Evolutionary conservation across 192 early-diverging fungal species (phyloP), one percentile per base, ranked within the genome.

Genomic region (Coemansia sp.): DNA sequence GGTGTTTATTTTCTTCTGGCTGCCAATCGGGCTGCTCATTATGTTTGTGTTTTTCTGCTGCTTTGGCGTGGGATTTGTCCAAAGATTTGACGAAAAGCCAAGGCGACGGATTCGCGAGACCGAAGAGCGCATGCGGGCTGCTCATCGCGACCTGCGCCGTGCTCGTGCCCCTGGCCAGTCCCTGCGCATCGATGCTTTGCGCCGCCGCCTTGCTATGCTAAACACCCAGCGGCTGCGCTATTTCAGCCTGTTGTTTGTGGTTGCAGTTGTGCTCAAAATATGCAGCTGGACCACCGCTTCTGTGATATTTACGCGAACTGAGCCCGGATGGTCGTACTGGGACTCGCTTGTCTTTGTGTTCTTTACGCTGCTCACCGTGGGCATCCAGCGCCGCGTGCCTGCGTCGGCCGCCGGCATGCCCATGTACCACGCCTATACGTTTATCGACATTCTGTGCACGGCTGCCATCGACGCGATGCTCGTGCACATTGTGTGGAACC

Each of bases 1-100:
- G 55, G 58, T 76, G 9, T 82, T 82, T 49, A 63, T 76, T 6
- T 71, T 82, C 41, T 82, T 82, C 66, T 82, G 79, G 79, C 70
- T 82, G 23, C 79, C 79, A n/a, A 58, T 76, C 45, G 79, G 79
- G 35, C 38, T 76, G 60, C 65, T 76, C 24, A 48, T 82, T n/a
- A 76, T 82, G 75, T 70, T 82, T 60, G 71, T 70, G 21, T 82
- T 63, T 41, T 73, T 70, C 50, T 69, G 66, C 60, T 73, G 74
- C 70, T 73, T 82, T 62, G 79, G 63, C 57, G 43, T 65, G 10
- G 79, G 79, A 56, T 59, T 66, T 29, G 62, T 82, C 29, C 63
- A 73, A 48, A 67, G 75, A 38, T 82, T 82, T 29, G 79, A 82
- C 68, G 79, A 73, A 32, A 73, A 67, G 63, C 75, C 75, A 9